These are phyloP conservation scores for Aciculosporium take DNA, from an alignment of 2,329 filamentous ascomycete species.

Conservation along the genomic window DNA sequence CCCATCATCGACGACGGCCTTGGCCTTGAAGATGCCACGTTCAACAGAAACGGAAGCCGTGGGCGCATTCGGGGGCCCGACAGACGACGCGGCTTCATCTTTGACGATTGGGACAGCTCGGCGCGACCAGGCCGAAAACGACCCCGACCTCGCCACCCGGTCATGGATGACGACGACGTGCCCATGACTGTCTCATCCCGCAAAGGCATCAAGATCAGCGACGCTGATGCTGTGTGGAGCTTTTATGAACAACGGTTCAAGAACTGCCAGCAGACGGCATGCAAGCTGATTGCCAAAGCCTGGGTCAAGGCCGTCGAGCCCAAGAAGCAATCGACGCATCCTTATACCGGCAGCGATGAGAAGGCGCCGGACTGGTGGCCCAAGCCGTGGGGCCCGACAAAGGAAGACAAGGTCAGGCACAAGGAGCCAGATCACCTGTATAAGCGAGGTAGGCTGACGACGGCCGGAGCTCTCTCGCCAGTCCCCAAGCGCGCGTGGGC, in stretches of 20 bases:
- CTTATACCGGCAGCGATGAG: slow-evolving; percentile 52
- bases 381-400: slow-evolving; percentile 34
- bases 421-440: slow-evolving; percentile 62
- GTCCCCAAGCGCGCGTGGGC: too few relatives aligned
- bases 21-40: slow-evolving; percentile 13
- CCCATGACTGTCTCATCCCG: slow-evolving; percentile 26
- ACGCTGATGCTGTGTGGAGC: slow-evolving; percentile 38
- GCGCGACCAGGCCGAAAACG: slow-evolving; percentile 16
- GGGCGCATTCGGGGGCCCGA: slow-evolving; percentile 15
- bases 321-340: slow-evolving; percentile 62
- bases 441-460: slow-evolving; percentile 42
- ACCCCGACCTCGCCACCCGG: slow-evolving; percentile 21
- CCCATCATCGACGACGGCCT: slow-evolving; percentile 20
- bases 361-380: slow-evolving; percentile 57
- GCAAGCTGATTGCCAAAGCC: slow-evolving; percentile 59
- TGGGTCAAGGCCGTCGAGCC: slow-evolving; percentile 66
- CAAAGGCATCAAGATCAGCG: slow-evolving; percentile 36
- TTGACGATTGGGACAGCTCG: slow-evolving; percentile 20
- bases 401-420: slow-evolving; percentile 45
- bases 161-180: slow-evolving; percentile 27
- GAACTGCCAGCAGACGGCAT: slow-evolving; percentile 54
- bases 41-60: slow-evolving; percentile 14
- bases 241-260: slow-evolving; percentile 50
- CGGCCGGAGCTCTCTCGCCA: too few relatives aligned
- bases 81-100: slow-evolving; percentile 18